Conservation (phyloP, 106 monocot species). For the Iris macrosiphon region DNA sequence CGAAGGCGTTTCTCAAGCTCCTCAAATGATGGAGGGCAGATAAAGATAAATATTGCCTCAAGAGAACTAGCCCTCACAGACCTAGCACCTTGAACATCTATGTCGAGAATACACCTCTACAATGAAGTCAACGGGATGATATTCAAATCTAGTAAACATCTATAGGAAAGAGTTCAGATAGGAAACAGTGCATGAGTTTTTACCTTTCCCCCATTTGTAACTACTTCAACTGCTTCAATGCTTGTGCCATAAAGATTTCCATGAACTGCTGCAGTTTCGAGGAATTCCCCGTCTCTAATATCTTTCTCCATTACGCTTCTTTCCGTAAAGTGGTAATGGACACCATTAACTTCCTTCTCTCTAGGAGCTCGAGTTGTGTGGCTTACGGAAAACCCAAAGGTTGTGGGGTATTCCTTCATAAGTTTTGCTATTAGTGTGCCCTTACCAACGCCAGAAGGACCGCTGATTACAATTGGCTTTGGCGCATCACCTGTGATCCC, state of each 20-base stretch:
- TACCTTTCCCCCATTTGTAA: constrained; percentile 80
- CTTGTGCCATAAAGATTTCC: constrained; percentile 99
- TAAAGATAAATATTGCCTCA: constrained; percentile 86
- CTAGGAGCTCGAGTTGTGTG: constrained; percentile 92
- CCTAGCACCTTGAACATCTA: constrained; percentile 97
- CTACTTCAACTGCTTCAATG: constrained; percentile 82
- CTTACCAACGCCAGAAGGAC: constrained; percentile 97
- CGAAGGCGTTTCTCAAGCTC: constrained; percentile 89
- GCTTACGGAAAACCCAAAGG: constrained; percentile 91
- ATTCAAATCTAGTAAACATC: background rate
- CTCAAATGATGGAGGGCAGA: constrained; percentile 80
- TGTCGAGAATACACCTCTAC: constrained; percentile 94
- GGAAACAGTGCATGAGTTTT: background rate
- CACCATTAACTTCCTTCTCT: constrained; percentile 70
- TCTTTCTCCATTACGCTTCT: constrained; percentile 76
- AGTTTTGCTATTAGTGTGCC: constrained; percentile 80
- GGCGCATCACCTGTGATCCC: constrained; percentile 37
- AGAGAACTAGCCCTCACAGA: constrained; percentile 82
- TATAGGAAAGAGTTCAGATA: background rate
- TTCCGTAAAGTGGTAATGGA: constrained; percentile 89
- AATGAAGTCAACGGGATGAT: background rate
- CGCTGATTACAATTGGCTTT: constrained; percentile 81
- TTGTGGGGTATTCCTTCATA: constrained; percentile 82
- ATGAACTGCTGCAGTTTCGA: constrained; percentile 84
- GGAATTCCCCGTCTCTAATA: constrained; percentile 83